Evolutionary conservation across 371 early-diverging fungal genomes (phyloP).

Genomic region (Rhizopus sp.): DNA sequence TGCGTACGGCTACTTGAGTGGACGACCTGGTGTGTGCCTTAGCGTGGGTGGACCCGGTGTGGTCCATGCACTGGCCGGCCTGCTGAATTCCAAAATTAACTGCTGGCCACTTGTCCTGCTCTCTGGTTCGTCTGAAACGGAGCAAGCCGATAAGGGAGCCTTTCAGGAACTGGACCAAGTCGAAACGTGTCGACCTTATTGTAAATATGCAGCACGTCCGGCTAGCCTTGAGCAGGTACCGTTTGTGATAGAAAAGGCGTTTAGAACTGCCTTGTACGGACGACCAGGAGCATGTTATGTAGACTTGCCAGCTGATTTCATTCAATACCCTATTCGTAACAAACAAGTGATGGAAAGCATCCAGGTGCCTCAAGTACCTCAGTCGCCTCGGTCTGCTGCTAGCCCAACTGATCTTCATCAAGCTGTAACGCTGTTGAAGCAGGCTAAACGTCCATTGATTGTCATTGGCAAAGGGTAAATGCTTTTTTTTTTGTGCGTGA

Average conservation of each 20-base stretch:
- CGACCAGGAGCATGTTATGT: conserved; percentile 77
- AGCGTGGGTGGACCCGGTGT: conserved; percentile 84
- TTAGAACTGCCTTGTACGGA: conserved; percentile 57
- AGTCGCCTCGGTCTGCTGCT: conserved; percentile 50
- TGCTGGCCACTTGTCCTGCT: conserved; percentile 72
- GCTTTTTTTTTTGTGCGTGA: background rate
- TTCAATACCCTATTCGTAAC: conserved; percentile 53
- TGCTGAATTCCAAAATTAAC: conserved; percentile 72
- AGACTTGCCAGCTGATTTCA: conserved; percentile 76
- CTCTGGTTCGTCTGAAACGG: conserved; percentile 61
- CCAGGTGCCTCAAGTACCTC: conserved; percentile 26
- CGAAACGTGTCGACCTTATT: conserved; percentile 62
- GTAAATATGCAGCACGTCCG: conserved; percentile 69
- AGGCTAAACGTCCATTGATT: conserved; percentile 66
- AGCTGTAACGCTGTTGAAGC: conserved; percentile 33
- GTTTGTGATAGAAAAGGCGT: conserved; percentile 58
- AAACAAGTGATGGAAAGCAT: conserved; percentile 22
- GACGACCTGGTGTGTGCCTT: conserved; percentile 74
- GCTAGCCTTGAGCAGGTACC: conserved; percentile 58
- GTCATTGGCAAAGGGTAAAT: conserved; percentile 78
- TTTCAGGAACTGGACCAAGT: conserved; percentile 84
- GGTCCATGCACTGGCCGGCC: conserved; percentile 75
- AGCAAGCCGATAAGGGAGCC: conserved; percentile 67
- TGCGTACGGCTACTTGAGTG: conserved; percentile 69
- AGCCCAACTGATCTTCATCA: conserved; percentile 31